phyloP scores from a whole-genome alignment of 2,329 filamentous ascomycete genomes.

The Pseudogymnoascus sp. region DNA sequence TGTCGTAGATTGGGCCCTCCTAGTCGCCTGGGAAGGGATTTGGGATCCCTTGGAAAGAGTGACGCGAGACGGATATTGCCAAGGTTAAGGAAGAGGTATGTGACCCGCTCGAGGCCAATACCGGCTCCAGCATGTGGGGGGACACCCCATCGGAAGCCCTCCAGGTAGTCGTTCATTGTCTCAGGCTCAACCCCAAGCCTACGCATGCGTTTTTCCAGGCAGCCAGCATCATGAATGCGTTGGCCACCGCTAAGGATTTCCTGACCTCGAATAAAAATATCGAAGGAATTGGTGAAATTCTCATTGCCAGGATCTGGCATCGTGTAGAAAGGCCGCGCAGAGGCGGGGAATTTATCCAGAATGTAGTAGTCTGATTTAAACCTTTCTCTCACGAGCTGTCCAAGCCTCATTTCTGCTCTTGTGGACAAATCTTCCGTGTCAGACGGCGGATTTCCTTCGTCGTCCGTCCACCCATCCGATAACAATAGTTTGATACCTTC shows the following conservation, averaged over 20 bases:
- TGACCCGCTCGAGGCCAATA: constrained; percentile 79
- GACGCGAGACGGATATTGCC: constrained; percentile 86
- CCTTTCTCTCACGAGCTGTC: constrained; percentile 77
- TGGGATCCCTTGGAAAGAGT: constrained; percentile 80
- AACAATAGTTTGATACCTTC: constrained; percentile 77
- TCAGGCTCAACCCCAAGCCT: constrained; percentile 66
- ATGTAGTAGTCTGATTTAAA: constrained; percentile 89
- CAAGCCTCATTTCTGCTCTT: constrained; percentile 77
- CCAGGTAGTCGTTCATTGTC: constrained; percentile 85
- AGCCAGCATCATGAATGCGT: constrained; percentile 74
- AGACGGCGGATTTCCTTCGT: constrained; percentile 64
- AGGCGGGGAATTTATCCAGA: constrained; percentile 83
- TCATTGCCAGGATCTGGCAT: constrained; percentile 71
- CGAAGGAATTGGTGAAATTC: constrained; percentile 80
- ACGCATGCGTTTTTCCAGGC: constrained; percentile 72
- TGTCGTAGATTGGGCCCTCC: constrained; percentile 63
- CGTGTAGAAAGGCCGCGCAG: constrained; percentile 83
- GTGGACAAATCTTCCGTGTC: constrained; percentile 76
- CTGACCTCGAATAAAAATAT: constrained; percentile 89
- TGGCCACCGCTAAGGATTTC: constrained; percentile 90
- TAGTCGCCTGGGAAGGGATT: constrained; percentile 68
- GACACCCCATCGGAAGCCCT: constrained; percentile 80
- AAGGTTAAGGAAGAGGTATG: constrained; percentile 78
- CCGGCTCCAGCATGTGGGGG: constrained; percentile 86
- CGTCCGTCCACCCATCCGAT: constrained; percentile 66